phyloP scores from a whole-genome alignment of 768 basidiomycete species.

The Xerocomellus chrysenteron region DNA sequence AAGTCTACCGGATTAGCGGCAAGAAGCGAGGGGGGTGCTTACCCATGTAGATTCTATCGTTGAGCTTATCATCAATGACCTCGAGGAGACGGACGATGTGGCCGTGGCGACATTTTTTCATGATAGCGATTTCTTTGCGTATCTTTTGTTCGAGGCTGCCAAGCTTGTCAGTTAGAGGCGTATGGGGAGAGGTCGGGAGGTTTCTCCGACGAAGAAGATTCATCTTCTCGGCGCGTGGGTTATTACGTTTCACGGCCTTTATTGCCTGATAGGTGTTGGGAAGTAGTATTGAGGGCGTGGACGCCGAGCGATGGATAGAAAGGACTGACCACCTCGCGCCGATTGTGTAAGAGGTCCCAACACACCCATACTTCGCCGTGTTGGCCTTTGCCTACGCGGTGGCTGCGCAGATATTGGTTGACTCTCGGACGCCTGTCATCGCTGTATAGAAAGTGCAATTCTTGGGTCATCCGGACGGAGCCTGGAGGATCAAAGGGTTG shows the following conservation, averaged over 20 bases:
- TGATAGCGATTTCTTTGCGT: slow-evolving; percentile 92
- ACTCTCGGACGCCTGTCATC: slow-evolving; percentile 51
- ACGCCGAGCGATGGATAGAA: slow-evolving; percentile 6
- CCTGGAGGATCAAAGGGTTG: slow-evolving; percentile 40
- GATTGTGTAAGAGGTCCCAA: slow-evolving; percentile 45
- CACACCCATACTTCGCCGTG: slow-evolving; percentile 89
- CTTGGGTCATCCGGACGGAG: slow-evolving; percentile 50
- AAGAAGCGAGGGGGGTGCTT: slow-evolving; percentile 35
- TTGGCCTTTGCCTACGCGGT: slow-evolving; percentile 80
- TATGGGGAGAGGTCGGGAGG: slow-evolving; percentile 42
- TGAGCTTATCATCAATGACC: slow-evolving; percentile 90
- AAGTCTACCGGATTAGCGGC: slow-evolving; percentile 13
- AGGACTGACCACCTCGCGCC: slow-evolving; percentile 47
- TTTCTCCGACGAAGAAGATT: slow-evolving; percentile 50
- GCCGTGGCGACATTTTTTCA: slow-evolving; percentile 93
- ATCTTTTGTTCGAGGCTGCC: slow-evolving; percentile 81
- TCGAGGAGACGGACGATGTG: slow-evolving; percentile 89
- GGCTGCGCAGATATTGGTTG: slow-evolving; percentile 83
- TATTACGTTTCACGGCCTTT: slow-evolving; percentile 73
- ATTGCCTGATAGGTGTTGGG: slow-evolving; percentile 55
- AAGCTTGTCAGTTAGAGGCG: slow-evolving; percentile 64
- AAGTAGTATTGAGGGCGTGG: slow-evolving; percentile 7
- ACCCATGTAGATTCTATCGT: slow-evolving; percentile 94
- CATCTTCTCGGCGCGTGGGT: slow-evolving; percentile 67
- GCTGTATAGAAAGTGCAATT: slow-evolving; percentile 41